Evolutionary conservation across 768 basidiomycete genomes (phyloP), one percentile per base, ranked within the genome.

Genomic region (Scleroderma citrinum): DNA sequence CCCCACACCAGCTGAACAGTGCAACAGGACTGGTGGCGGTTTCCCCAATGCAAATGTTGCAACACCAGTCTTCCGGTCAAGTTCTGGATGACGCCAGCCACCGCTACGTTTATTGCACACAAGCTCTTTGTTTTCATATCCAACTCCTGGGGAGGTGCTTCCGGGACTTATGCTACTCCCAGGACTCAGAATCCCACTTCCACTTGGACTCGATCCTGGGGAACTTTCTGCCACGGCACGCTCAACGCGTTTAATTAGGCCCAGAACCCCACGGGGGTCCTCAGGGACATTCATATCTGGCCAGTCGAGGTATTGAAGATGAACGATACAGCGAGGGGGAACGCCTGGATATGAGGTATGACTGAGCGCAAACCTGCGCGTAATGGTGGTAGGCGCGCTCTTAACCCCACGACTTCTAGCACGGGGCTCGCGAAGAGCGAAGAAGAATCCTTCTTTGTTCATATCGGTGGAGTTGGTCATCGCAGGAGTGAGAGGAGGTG

Each of bases 241-340:
- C 34, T 66, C 83, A n/a, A 92, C 85, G 53, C 83, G 82, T 51
- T 73, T 76, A 46, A 96, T 78, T 20, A 98, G 76, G 13, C 76
- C 71, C 36, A 96, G 68, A 17, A 97, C 71, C 7, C 83, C 85
- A 7, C 78, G 71, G 0, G 94, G 83, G 50, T 91, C 82, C 12
- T 85, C 82, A 0, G 95, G 95, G 12, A 98, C 92, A 62, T 93
- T 93, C 73, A 97, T 86, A 59, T 98, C 95, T 2, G 94, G 92
- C 95, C 95, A 98, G 34, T 87, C 85, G 34, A 94, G 76, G 61
- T 92, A 97, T 64, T 98, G 95, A 45, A 97, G 69, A 59, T 98
- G 95, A 0, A 85, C 76, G 14, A 98, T 75, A 49, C 68, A 76
- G n/a, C 91, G 74, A 2, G 83, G 73, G 2, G 77, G 74, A 12